A percentile compares a stretch with the other conserved stretches of the same genome.
Evolutionary conservation across 2,329 filamentous ascomycete genomes (phyloP).

Genomic region (Xylaria hypoxylon): DNA sequence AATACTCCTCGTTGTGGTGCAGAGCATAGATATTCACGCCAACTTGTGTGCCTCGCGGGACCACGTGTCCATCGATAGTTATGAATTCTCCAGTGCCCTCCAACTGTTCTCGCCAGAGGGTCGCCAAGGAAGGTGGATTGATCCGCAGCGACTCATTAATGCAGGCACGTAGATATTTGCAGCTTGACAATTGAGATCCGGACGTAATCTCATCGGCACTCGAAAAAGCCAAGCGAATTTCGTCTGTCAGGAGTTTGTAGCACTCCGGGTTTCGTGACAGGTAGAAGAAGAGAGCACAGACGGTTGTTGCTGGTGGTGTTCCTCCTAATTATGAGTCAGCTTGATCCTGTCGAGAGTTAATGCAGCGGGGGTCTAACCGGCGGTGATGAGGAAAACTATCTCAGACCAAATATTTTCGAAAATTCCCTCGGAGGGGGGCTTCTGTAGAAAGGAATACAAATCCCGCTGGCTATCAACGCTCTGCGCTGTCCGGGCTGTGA

Average conservation of each 20-base stretch:
- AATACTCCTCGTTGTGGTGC: slow-evolving; percentile 31
- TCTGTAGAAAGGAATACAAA: too few relatives aligned
- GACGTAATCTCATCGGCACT: slow-evolving; percentile 23
- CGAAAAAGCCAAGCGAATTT: too few relatives aligned
- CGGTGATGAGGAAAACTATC: too few relatives aligned
- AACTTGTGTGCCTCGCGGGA: slow-evolving; percentile 25
- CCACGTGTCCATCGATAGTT: too few relatives aligned
- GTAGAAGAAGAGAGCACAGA: slow-evolving; percentile 25
- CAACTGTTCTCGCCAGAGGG: slow-evolving; percentile 21
- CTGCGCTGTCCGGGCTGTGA: too few relatives aligned
- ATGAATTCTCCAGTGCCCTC: too few relatives aligned
- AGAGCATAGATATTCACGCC: slow-evolving; percentile 22
- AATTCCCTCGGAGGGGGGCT: too few relatives aligned
- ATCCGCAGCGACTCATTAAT: slow-evolving; percentile 35
- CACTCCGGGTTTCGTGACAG: slow-evolving; percentile 13
- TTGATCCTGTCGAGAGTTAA: too few relatives aligned
- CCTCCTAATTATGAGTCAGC: too few relatives aligned
- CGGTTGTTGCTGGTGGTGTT: not conserved
- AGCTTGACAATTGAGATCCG: slow-evolving; percentile 11
- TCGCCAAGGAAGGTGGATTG: not conserved
- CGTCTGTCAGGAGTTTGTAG: slow-evolving; percentile 15
- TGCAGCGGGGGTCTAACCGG: too few relatives aligned
- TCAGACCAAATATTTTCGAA: too few relatives aligned
- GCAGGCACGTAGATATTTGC: slow-evolving; percentile 28
- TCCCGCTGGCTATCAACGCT: too few relatives aligned